Evolutionary conservation across 2,329 filamentous ascomycete genomes (phyloP), one percentile per base, ranked within the genome.

Genomic region (Exophiala viscosa): DNA sequence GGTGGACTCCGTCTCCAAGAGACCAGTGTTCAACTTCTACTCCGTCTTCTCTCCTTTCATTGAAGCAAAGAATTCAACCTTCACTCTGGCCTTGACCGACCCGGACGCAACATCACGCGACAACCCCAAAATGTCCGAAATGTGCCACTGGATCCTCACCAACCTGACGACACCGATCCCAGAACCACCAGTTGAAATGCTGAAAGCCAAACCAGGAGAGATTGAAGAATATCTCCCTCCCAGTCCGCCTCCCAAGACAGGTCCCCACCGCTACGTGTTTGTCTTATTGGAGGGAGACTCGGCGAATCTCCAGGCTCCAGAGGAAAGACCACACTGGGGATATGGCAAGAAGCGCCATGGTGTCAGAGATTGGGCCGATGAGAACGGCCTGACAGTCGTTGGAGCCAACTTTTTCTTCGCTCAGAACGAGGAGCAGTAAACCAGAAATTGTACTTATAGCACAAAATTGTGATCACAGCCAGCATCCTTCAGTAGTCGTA

Each of bases 231-330:
- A 81, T 60, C 76, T 80, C 58, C 70, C 78, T 4, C 80, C 80
- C 0, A 73, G 72, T 5, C 79, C 80, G 28, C 80, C 80, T 0
- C 66, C 72, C 5, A 77, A 78, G 66, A 82, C 80, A 0, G 78
- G 79, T 2, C 75, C 76, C 60, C 80, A 83, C 60, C 70, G 80
- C 48, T 83, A 83, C 63, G 76, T 83, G 3, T 80, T 82, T 57
- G 67, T 81, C 3, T 70, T 78, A 5, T 68, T 82, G 51, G 73
- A 66, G 46, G 69, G 68, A 1, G 60, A 66, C 65, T 59, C 73
- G 68, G 11, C 64, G 45, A 62, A 73, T 54, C 50, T 60, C 11
- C 58, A 81, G 54, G 73, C 65, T 13, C 80, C 80, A 0, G 65
- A 67, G 45, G 59, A 61, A 13, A 52, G 61, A 47, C 49, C 76